Evolutionary conservation across 2,329 filamentous ascomycete genomes (phyloP).

Genomic region (Raffaelea arxii): DNA sequence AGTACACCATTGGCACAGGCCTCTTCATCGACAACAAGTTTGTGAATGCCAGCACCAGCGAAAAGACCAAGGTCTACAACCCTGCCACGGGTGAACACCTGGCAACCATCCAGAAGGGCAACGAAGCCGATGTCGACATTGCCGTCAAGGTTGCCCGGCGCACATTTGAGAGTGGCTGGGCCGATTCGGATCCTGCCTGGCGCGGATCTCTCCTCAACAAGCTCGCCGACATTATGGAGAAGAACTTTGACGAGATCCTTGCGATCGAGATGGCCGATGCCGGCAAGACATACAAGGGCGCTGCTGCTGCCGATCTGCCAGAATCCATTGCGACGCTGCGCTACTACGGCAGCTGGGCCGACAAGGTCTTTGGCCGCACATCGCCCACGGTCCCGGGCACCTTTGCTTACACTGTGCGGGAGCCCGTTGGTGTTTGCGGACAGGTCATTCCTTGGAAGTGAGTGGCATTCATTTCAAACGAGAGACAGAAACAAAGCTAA

Average conservation of each 20-base stretch:
- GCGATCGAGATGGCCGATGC: constrained; percentile 68
- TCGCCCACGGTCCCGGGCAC: constrained; percentile 62
- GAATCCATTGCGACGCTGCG: constrained; percentile 41
- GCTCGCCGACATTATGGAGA: constrained; percentile 58
- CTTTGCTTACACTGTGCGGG: constrained; percentile 65
- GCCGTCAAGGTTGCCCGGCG: constrained; percentile 60
- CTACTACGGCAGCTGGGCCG: constrained; percentile 72
- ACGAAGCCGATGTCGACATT: constrained; percentile 54
- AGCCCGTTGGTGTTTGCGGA: constrained; percentile 69
- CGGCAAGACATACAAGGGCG: constrained; percentile 62
- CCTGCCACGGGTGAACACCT: constrained; percentile 59
- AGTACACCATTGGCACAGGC: too few relatives aligned
- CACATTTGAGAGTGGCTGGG: constrained; percentile 56
- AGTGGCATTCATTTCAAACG: too few relatives aligned
- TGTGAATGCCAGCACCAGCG: constrained; percentile 53
- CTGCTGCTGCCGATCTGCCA: constrained; percentile 51
- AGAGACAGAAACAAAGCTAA: too few relatives aligned
- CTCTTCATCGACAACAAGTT: constrained; percentile 80
- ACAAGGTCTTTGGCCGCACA: constrained; percentile 71
- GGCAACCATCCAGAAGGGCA: constrained; percentile 59
- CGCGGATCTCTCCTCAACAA: constrained; percentile 59
- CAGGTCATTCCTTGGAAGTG: constrained; percentile 79
- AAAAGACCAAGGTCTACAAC: constrained; percentile 58
- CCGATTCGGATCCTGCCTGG: constrained; percentile 60
- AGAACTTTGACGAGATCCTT: constrained; percentile 45